Evolutionary conservation across 2,329 filamentous ascomycete genomes (phyloP).

Genomic region (Neonectria hederae): DNA sequence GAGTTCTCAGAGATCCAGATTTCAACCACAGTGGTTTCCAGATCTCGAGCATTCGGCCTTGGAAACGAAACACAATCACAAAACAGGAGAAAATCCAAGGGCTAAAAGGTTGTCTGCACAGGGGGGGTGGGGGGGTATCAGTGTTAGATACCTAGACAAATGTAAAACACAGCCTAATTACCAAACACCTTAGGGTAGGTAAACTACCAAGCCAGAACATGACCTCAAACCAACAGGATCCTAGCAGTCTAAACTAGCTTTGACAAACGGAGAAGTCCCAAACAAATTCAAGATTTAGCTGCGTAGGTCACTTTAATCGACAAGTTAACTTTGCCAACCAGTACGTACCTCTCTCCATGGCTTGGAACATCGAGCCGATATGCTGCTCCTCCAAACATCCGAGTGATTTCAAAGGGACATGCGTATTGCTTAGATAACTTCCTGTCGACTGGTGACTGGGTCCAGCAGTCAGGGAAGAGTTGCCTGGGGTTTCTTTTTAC

Average conservation of each 20-base stretch:
- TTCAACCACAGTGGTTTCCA: no score
- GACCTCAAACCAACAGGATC: background rate
- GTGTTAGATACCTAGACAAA: background rate
- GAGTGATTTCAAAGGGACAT: background rate
- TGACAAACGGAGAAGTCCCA: background rate
- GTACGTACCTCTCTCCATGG: background rate
- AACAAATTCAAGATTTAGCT: background rate
- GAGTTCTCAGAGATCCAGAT: no score
- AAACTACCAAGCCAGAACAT: background rate
- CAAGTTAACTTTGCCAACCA: background rate
- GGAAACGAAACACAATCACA: no score
- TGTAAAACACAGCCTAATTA: background rate
- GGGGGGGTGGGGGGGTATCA: no score
- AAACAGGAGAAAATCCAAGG: no score
- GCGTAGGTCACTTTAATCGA: background rate
- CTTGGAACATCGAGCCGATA: background rate
- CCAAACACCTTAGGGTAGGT: background rate
- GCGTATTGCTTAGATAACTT: no score
- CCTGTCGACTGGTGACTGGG: background rate
- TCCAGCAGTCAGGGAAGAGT: background rate
- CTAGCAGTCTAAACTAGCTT: background rate
- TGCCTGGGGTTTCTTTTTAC: background rate
- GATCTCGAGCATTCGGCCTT: no score
- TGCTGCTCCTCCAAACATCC: background rate
- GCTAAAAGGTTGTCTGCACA: rapidly evolving